Evolutionary conservation across 75 land plant species (phyloP).

Genomic region (Pseudotsuga menziesii): DNA sequence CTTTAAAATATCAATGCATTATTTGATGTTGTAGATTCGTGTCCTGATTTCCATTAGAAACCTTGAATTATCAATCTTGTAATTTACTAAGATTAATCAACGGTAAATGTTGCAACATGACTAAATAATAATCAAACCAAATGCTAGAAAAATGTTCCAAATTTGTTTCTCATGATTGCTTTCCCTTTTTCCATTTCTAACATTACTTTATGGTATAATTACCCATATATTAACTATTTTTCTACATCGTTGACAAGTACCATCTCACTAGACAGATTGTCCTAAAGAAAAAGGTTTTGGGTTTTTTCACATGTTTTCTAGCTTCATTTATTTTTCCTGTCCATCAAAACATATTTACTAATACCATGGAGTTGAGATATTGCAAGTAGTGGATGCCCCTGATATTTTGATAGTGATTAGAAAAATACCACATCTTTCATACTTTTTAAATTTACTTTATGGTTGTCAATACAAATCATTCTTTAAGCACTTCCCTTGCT

Average conservation of each 20-base stretch:
- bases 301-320: neutral
- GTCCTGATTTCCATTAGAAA: no score
- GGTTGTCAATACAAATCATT: slow-evolving; percentile 87
- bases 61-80: no score
- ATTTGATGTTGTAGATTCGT: no score
- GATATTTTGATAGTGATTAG: slow-evolving; percentile 91
- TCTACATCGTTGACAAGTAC: slow-evolving; percentile 86
- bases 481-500: slow-evolving; percentile 38
- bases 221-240: slow-evolving; percentile 86
- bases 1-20: no score
- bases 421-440: slow-evolving; percentile 74
- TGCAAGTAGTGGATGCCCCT: slow-evolving; percentile 94
- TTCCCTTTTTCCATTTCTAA: no score
- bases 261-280: slow-evolving; percentile 89
- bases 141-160: no score
- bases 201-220: slow-evolving; percentile 5
- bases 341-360: neutral
- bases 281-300: slow-evolving; percentile 73
- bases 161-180: no score
- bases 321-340: neutral
- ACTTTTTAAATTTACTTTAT: slow-evolving; percentile 89
- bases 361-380: neutral
- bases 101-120: no score
- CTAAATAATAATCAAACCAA: no score
- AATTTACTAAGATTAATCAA: no score